Conservation (phyloP, 495 filamentous ascomycete genomes). For the Cenococcum geophilum region DNA sequence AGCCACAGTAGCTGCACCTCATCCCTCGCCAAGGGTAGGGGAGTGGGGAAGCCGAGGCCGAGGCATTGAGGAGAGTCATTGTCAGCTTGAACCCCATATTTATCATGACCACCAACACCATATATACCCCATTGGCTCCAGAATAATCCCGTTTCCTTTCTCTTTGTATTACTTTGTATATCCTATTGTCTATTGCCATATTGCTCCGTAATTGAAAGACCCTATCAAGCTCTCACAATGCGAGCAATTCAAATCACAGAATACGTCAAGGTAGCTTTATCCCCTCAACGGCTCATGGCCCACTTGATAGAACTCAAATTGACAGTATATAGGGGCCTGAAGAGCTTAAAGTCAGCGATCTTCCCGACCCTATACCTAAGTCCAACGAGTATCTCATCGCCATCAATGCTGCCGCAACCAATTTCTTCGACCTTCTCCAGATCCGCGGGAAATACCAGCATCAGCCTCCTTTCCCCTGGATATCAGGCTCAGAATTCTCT, state of each 20-base stretch:
- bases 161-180: not conserved
- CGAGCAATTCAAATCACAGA: conserved; percentile 73
- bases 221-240: conserved; percentile 46
- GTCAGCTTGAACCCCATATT: too few species aligned
- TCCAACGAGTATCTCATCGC: conserved; percentile 77
- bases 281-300: not conserved
- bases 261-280: conserved; percentile 66
- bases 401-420: conserved; percentile 81
- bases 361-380: conserved; percentile 64
- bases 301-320: conserved; percentile 12
- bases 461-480: conserved; percentile 73
- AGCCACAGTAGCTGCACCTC: too few species aligned
- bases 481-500: conserved; percentile 80
- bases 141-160: not conserved
- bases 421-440: conserved; percentile 94
- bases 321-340: conserved; percentile 54
- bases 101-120: not conserved
- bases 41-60: not conserved
- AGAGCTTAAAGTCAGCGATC: conserved; percentile 66
- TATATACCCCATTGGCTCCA: not conserved
- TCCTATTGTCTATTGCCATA: not conserved
- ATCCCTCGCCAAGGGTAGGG: too few species aligned
- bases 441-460: conserved; percentile 74
- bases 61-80: not conserved
- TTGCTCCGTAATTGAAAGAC: not conserved